A percentile compares a stretch with the other conserved stretches of the same genome.
phyloP scores from a whole-genome alignment of 768 basidiomycete species.

The Steccherinum ochraceum region DNA sequence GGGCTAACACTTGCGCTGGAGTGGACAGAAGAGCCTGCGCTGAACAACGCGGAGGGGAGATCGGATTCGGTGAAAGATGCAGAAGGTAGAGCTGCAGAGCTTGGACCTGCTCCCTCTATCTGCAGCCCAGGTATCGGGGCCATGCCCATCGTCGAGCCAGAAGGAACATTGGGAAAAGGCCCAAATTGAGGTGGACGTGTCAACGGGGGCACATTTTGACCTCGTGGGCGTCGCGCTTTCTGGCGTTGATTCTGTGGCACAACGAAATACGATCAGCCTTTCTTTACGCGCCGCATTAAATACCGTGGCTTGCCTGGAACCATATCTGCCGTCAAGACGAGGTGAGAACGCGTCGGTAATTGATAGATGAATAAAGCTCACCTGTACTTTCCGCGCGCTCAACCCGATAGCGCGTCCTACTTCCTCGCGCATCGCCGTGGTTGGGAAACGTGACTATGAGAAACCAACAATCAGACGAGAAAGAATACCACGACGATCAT shows the following conservation, averaged over 20 bases:
- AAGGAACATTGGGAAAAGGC: conserved; percentile 45
- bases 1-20: neutral
- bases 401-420: conserved; percentile 84
- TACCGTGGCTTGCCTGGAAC: conserved; percentile 63
- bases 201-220: conserved; percentile 47
- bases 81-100: neutral
- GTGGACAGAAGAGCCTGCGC: conserved; percentile 6
- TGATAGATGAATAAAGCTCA: conserved; percentile 29
- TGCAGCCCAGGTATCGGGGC: conserved; percentile 5
- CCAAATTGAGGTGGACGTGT: conserved; percentile 57
- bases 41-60: conserved; percentile 11
- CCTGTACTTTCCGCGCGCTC: conserved; percentile 88
- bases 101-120: conserved; percentile 1
- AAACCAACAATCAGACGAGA: neutral
- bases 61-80: conserved; percentile 7
- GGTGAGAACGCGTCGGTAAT: conserved; percentile 3
- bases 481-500: neutral
- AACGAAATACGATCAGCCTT: conserved; percentile 11
- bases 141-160: conserved; percentile 11
- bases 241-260: conserved; percentile 73
- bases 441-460: conserved; percentile 78
- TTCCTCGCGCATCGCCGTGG: conserved; percentile 82
- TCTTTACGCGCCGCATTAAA: conserved; percentile 1
- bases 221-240: conserved; percentile 74
- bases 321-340: conserved; percentile 57